These are phyloP conservation scores for Sporothrix dimorphospora DNA, from an alignment of 2,329 filamentous ascomycete species.

Conservation along the genomic window DNA sequence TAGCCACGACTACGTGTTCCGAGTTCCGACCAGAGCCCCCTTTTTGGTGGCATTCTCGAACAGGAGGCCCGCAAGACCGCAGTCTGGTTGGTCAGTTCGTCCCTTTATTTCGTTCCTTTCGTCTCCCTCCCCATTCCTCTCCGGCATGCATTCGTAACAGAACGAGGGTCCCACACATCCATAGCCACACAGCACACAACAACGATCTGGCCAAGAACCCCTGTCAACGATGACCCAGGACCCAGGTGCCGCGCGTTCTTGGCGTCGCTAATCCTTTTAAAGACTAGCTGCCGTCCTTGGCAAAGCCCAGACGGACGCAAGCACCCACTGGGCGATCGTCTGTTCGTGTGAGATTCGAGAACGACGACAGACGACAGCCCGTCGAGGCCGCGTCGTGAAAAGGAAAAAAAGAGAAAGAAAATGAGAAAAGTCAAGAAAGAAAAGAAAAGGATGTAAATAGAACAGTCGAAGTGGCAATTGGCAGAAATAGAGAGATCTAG, in stretches of 20 bases:
- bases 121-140: not conserved
- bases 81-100: not conserved
- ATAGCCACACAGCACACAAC: not conserved
- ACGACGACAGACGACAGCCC: not conserved
- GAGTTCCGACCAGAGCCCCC: not conserved
- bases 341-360: not conserved
- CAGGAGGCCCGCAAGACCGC: not conserved
- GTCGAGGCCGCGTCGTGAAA: not conserved
- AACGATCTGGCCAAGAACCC: not conserved
- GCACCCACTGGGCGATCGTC: not conserved
- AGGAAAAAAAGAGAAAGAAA: not conserved
- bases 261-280: not conserved
- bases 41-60: not conserved
- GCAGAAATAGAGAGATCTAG: too few relatives aligned
- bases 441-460: not conserved
- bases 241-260: conserved; percentile 23
- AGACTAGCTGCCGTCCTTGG: conserved; percentile 10
- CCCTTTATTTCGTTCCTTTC: not conserved
- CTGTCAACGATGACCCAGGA: not conserved
- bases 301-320: not conserved
- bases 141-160: not conserved
- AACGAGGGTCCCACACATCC: not conserved
- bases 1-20: conserved; percentile 8
- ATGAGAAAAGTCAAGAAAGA: not conserved
- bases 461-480: not conserved